Conservation (phyloP, 441 rosid genomes). For the Syzygium malaccense region DNA sequence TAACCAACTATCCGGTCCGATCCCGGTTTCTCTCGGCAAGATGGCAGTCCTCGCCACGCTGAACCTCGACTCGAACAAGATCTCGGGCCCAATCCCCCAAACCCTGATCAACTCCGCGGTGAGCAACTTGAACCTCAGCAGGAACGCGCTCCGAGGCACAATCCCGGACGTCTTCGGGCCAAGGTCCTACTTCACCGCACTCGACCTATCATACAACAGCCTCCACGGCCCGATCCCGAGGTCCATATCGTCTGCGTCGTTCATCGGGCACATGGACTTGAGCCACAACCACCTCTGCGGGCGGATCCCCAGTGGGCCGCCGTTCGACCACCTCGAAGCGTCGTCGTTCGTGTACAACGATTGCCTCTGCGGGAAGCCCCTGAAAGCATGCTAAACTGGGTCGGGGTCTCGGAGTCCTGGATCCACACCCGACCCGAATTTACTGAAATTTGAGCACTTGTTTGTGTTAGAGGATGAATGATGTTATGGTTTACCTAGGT, state of each 20-base stretch:
- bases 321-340: conserved; percentile 7
- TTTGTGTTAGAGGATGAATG: background rate
- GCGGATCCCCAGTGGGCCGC: background rate
- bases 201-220: background rate
- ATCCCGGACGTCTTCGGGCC: conserved; percentile 3
- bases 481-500: background rate
- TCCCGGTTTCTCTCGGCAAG: conserved; percentile 58
- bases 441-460: background rate
- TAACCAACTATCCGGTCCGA: conserved; percentile 53
- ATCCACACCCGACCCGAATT: background rate
- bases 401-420: background rate
- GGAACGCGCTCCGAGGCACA: background rate
- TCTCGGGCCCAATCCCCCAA: conserved; percentile 48
- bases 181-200: conserved; percentile 1
- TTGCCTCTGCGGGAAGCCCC: conserved; percentile 11
- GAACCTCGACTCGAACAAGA: conserved; percentile 61
- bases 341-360: background rate
- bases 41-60: conserved; percentile 79
- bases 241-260: background rate
- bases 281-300: conserved; percentile 12
- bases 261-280: conserved; percentile 7
- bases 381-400: background rate
- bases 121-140: conserved; percentile 23
- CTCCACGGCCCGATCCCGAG: background rate
- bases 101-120: conserved; percentile 53